A percentile compares a stretch with the other conserved stretches of the same genome.
phyloP scores from a whole-genome alignment of 2,329 filamentous ascomycete species.

The Diplodia sapinea region DNA sequence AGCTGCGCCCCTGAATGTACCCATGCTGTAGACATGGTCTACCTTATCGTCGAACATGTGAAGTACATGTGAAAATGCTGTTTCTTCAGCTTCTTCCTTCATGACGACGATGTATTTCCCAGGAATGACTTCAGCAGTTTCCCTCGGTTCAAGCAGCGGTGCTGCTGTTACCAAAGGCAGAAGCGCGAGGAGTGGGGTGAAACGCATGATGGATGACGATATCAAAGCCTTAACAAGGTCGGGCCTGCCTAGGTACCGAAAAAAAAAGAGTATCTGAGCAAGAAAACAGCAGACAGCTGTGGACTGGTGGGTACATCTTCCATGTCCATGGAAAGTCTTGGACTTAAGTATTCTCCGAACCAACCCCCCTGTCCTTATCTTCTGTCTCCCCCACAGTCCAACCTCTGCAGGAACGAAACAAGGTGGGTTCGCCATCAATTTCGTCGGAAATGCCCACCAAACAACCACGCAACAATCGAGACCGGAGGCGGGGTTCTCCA shows the following conservation, averaged over 20 bases:
- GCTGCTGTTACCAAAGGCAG: constrained; percentile 45
- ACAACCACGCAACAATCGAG: neutral
- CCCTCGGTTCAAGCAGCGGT: constrained; percentile 48
- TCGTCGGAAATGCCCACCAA: neutral
- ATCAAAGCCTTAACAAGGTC: neutral
- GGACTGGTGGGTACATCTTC: neutral
- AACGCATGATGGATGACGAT: constrained; percentile 47
- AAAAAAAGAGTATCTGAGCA: neutral
- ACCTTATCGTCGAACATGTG: constrained; percentile 35
- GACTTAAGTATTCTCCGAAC: neutral
- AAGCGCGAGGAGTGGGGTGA: constrained; percentile 44
- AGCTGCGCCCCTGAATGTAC: constrained; percentile 48
- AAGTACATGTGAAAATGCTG: neutral
- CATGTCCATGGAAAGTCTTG: neutral
- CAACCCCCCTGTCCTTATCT: neutral
- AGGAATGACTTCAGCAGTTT: constrained; percentile 44
- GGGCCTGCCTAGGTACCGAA: neutral
- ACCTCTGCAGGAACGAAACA: neutral
- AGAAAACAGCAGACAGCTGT: neutral
- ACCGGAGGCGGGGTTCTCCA: neutral
- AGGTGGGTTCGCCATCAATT: neutral
- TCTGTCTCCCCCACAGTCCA: neutral
- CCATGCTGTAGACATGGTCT: constrained; percentile 47
- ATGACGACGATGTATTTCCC: constrained; percentile 56
- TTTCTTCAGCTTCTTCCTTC: constrained; percentile 45